phyloP scores from a whole-genome alignment of 2,329 filamentous ascomycete species.

The Microcera coccophila region DNA sequence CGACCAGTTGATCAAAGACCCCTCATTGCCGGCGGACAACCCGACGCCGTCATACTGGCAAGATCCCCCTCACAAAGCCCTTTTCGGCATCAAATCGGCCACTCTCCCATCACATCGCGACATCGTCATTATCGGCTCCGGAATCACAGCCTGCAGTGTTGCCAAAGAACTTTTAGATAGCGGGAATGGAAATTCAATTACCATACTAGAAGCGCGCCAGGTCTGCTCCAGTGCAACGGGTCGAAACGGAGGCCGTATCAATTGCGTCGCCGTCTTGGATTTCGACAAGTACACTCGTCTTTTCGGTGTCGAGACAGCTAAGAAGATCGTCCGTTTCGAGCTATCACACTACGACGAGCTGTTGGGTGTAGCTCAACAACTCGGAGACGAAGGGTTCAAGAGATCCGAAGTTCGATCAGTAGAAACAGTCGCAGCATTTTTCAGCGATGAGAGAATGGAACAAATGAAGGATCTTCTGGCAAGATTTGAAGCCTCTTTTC shows the following conservation, averaged over 20 bases:
- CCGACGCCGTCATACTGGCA: constrained; percentile 34
- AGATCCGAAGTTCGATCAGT: constrained; percentile 9
- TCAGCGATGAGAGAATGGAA: constrained; percentile 4
- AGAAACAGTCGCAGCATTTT: neutral
- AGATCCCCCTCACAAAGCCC: constrained; percentile 11
- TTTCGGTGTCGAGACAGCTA: constrained; percentile 10
- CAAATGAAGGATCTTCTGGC: constrained; percentile 6
- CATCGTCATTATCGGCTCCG: constrained; percentile 36
- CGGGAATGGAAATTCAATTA: constrained; percentile 7
- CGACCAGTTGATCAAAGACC: too few relatives aligned
- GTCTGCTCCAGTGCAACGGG: constrained; percentile 29
- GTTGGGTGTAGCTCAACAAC: neutral
- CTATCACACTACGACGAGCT: neutral
- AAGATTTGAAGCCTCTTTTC: constrained; percentile 8
- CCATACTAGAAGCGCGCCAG: constrained; percentile 27
- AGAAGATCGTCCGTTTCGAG: constrained; percentile 2
- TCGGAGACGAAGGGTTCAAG: neutral
- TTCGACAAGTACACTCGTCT: constrained; percentile 4
- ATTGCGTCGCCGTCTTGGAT: constrained; percentile 1
- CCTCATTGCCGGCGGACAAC: constrained; percentile 32
- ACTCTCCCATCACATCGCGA: constrained; percentile 20
- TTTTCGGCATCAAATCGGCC: constrained; percentile 2
- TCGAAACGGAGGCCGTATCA: constrained; percentile 28
- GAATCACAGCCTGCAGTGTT: constrained; percentile 32
- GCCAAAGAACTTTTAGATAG: constrained; percentile 28